Base-by-base conservation (phyloP, 441 rosid genomes). In the Geranium incanum region DNA sequence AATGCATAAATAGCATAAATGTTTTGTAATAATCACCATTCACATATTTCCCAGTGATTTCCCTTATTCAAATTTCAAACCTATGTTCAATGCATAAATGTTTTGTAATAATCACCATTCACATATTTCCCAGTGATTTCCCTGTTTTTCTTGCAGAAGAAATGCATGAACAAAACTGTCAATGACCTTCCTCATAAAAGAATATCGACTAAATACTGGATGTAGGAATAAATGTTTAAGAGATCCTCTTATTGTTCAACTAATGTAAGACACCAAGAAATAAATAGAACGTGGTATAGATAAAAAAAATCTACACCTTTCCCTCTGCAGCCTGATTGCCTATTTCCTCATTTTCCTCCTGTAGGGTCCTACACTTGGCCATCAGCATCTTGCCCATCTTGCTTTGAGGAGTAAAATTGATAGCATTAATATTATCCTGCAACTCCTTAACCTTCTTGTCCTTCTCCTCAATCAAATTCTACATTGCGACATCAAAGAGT, bases 301-400 rank as follows among this genome's bases (percentile, higher is more conserved):
- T 1, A 7, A 43, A 7, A 64, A 6, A 37, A 67, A 33, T 18
- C 11, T 28, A 62, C 77, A 92, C 98, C 97, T 91, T 91, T 78
- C 99, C 99, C 81, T 93, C 99, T 60, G 94, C 86, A 68, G 96
- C 97, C 84, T 89, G 96, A 77, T 85, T 86, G 66, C 98, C 99
- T 74, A 95, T 91, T 84, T 95, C 99, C 77, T 93, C 97, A 71
- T 95, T 95, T 87, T 95, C 99, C 81, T 93, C 98, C 76, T 87
- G 95, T 80, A 91, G 79, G 68, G 99, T 93, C 81, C 86, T 88
- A 76, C 98, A 93, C 77, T 95, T 95, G 23, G 93, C 92, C 96
- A 95, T 88, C 77, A 95, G 88, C 95, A 93, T 86, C 84, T 83
- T 92, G n/a, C 99, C 99, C 91, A 83, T 91, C 88, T 88, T 89